Base-by-base conservation (phyloP, 2,329 filamentous ascomycete species). In the Pleurostoma richardsiae region DNA sequence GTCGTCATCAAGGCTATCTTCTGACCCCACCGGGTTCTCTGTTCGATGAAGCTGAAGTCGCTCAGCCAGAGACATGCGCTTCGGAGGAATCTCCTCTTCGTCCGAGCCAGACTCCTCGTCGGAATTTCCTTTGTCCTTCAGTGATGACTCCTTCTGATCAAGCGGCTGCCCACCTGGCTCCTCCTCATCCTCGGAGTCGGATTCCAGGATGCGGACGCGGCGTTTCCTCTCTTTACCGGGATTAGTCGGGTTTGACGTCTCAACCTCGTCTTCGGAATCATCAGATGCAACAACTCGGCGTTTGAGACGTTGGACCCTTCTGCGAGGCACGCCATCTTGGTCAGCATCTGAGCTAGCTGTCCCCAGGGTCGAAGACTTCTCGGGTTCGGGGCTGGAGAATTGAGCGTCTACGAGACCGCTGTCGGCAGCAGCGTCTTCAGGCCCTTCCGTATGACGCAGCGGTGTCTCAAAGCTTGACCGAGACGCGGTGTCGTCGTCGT, bases 21-120 rank as follows among this genome's bases (percentile, higher is more conserved):
- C 38, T 10, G 29, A 10, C 6, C 30, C 42, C 6, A 19, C 19
- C 19, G 19, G 7, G 27, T 29, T 30, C 6, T 36, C 42, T 26
- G 42, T 10, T 6, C 31, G 47, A 28, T 38, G 28, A n/a, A 42
- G 42, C 6, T 26, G 42, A 27, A 51, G 42, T 26, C 44, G 42
- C 36, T 45, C 41, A 5, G 44, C 47, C 6, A 51, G 49, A 4
- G 49, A 51, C n/a, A 45, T 19, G 4, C 44, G 39, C 29, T 44
- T 49, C 4, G 47, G 38, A 10, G 47, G 47, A 4, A 47, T 29
- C 3, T 42, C 36, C 5, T 40, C 42, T 7, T 49, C 49, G 6
- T 49, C 49, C 6, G 41, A 43, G 8, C 33, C 40, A 10, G 38
- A 30, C 30, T 48, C 42, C 31, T 39, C 46, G 10, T 46, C 40